These are phyloP conservation scores for Chrysosporium keratinophilum DNA, from an alignment of 2,329 filamentous ascomycete genomes.

Conservation along the genomic window DNA sequence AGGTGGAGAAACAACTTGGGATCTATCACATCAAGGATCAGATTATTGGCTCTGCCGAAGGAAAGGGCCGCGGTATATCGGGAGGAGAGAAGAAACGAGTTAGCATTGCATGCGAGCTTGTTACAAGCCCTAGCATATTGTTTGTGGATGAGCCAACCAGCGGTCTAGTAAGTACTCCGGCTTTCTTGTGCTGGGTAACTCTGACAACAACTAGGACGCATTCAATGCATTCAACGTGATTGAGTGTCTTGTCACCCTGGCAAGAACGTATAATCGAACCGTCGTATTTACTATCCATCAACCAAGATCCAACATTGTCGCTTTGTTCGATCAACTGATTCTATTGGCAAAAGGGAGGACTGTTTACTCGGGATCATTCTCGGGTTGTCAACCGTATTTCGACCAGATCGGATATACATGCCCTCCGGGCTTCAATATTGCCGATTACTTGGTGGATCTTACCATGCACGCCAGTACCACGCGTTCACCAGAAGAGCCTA, in stretches of 20 bases:
- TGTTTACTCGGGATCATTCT: slow-evolving; percentile 88
- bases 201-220: slow-evolving; percentile 49
- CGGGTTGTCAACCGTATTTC: slow-evolving; percentile 83
- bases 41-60: slow-evolving; percentile 90
- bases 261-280: slow-evolving; percentile 92
- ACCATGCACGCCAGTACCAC: slow-evolving; percentile 82
- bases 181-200: slow-evolving; percentile 41
- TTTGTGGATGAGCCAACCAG: slow-evolving; percentile 97
- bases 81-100: slow-evolving; percentile 94
- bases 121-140: slow-evolving; percentile 92
- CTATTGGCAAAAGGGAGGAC: slow-evolving; percentile 79
- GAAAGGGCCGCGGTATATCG: slow-evolving; percentile 86
- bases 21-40: slow-evolving; percentile 92
- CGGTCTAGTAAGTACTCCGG: slow-evolving; percentile 66
- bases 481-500: slow-evolving; percentile 46
- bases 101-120: slow-evolving; percentile 92
- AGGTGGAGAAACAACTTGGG: slow-evolving; percentile 91
- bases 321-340: slow-evolving; percentile 87
- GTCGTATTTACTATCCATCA: slow-evolving; percentile 98
- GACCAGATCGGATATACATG: slow-evolving; percentile 85
- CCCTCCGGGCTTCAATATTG: slow-evolving; percentile 95
- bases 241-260: slow-evolving; percentile 85
- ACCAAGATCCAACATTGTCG: slow-evolving; percentile 94
- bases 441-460: slow-evolving; percentile 91
- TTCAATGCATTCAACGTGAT: slow-evolving; percentile 98